Percentiles rank a stretch among this genome's conserved stretches.
Conservation (phyloP, 768 basidiomycete genomes). For the Leccinellum luteum region DNA sequence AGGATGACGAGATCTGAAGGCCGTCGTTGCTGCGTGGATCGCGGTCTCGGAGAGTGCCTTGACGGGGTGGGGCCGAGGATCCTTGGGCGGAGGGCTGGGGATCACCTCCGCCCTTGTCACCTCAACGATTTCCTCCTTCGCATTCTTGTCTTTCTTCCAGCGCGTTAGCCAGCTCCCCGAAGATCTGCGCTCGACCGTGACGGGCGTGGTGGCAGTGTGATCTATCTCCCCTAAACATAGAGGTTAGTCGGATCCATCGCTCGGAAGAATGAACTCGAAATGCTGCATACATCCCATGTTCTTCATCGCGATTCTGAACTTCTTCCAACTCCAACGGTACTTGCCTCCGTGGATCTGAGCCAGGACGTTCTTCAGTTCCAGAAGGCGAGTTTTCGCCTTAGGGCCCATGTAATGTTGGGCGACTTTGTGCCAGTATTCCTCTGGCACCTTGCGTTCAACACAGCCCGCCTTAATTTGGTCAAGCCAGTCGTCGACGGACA, state of each 20-base stretch:
- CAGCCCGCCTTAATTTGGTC: constrained; percentile 72
- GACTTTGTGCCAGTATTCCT: constrained; percentile 82
- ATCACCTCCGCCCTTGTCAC: constrained; percentile 22
- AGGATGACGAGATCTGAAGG: constrained; percentile 25
- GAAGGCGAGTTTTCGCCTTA: constrained; percentile 61
- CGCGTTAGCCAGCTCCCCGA: constrained; percentile 50
- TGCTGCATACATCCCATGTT: constrained; percentile 74
- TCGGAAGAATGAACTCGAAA: not conserved
- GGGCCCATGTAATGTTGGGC: constrained; percentile 74
- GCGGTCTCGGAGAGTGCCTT: constrained; percentile 34
- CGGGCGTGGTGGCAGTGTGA: constrained; percentile 51
- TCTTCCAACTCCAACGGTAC: constrained; percentile 84
- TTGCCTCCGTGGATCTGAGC: constrained; percentile 71
- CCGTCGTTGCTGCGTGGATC: constrained; percentile 28
- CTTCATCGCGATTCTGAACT: constrained; percentile 71
- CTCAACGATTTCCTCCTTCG: constrained; percentile 37
- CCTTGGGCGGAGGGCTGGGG: constrained; percentile 29
- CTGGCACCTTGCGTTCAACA: constrained; percentile 63
- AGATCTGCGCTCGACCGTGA: constrained; percentile 52
- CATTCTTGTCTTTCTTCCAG: constrained; percentile 39
- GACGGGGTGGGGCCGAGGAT: constrained; percentile 33
- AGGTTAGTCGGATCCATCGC: constrained; percentile 1
- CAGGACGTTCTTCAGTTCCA: constrained; percentile 72
- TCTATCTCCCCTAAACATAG: constrained; percentile 63
- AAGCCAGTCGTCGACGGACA: constrained; percentile 70